Conservation (phyloP, 805 yeast species). For the Dipodascopsis tothii region DNA sequence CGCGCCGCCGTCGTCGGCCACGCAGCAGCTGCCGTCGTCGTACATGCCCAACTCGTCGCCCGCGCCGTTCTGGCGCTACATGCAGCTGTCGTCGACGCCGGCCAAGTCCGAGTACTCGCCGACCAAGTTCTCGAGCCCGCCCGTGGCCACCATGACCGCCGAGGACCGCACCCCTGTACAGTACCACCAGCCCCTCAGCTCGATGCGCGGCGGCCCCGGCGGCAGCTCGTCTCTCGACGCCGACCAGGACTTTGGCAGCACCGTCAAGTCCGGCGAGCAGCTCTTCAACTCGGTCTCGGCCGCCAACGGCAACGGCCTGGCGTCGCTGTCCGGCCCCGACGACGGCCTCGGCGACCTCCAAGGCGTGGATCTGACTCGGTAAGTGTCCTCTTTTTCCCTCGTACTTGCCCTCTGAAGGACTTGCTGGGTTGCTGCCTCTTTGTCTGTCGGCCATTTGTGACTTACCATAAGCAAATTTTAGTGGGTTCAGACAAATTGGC, state of each 20-base stretch:
- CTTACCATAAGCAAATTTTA: too few relatives aligned
- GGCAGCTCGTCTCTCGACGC: background rate
- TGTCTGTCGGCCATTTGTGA: too few relatives aligned
- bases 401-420: too few relatives aligned
- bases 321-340: constrained; percentile 10
- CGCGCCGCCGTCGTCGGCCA: constrained; percentile 35
- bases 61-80: constrained; percentile 80
- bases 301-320: background rate
- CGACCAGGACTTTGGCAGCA: constrained; percentile 9
- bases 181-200: constrained; percentile 20
- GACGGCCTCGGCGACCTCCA: constrained; percentile 38
- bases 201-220: constrained; percentile 1
- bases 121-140: constrained; percentile 28
- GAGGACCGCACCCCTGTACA: constrained; percentile 4
- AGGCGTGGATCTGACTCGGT: constrained; percentile 40
- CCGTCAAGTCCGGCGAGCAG: constrained; percentile 1
- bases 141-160: constrained; percentile 13
- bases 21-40: constrained; percentile 35
- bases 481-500: constrained; percentile 37
- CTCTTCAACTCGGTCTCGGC: too few relatives aligned
- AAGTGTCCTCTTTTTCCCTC: constrained; percentile 1
- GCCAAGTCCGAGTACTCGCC: constrained; percentile 27
- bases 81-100: constrained; percentile 52
- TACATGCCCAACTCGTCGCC: constrained; percentile 62
- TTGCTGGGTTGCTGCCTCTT: too few relatives aligned